Percentiles rank a stretch among this genome's conserved stretches.
These are phyloP conservation scores for Xylaria sp. DNA, from an alignment of 495 filamentous ascomycete species.

Conservation along the genomic window DNA sequence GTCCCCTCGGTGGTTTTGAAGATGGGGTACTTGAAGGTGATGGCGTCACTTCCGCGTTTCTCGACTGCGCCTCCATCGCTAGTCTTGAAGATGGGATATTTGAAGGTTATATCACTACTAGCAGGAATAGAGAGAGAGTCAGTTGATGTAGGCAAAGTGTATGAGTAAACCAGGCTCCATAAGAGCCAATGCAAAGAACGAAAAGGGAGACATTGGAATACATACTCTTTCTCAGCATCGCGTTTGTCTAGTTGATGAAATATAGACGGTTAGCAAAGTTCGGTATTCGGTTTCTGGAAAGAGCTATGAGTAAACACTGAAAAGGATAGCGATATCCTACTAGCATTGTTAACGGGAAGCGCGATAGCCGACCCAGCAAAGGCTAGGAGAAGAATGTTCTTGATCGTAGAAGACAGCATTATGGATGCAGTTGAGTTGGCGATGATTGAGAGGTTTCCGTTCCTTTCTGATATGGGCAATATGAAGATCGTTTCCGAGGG, in stretches of 20 bases:
- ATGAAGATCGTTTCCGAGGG: neutral
- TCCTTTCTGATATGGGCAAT: neutral
- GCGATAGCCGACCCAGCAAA: conserved; percentile 5
- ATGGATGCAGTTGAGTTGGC: neutral
- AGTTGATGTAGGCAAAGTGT: neutral
- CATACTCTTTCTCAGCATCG: neutral
- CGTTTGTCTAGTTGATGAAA: neutral
- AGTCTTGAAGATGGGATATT: neutral
- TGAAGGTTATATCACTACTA: neutral
- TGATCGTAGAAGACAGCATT: conserved; percentile 3
- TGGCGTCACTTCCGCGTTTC: neutral
- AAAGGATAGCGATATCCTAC: neutral
- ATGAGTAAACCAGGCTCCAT: neutral
- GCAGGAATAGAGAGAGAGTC: neutral
- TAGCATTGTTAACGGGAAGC: neutral
- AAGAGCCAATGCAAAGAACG: neutral
- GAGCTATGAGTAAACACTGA: neutral
- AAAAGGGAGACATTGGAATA: neutral
- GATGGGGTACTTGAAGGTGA: neutral
- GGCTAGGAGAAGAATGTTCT: conserved; percentile 13
- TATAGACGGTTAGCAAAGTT: neutral
- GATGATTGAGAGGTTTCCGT: neutral
- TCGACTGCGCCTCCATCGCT: neutral
- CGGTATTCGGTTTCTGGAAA: neutral
- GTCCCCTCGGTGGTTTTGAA: neutral